Evolutionary conservation across 768 basidiomycete genomes (phyloP).

Genomic region (Kwoniella dendrophila): DNA sequence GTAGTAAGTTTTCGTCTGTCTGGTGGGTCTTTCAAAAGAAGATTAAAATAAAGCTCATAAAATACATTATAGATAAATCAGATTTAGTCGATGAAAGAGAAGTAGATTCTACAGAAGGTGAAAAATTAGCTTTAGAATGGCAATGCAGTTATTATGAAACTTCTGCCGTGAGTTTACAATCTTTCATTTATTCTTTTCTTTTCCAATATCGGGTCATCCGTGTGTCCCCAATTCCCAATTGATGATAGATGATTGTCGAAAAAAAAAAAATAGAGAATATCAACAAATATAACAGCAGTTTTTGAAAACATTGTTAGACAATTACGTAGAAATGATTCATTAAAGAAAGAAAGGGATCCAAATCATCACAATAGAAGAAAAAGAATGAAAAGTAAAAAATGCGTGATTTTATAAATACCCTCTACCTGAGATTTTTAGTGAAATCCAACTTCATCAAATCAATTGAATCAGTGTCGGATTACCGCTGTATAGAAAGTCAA

Average conservation of each 20-base stretch:
- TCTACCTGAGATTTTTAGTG: no score
- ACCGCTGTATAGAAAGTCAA: no score
- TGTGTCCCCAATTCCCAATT: no score
- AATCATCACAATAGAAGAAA: conserved; percentile 7
- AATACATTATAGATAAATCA: conserved; percentile 53
- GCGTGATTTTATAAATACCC: conserved; percentile 23
- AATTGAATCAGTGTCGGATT: no score
- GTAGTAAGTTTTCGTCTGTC: conserved; percentile 63
- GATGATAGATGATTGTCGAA: background rate
- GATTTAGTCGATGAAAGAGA: conserved; percentile 81
- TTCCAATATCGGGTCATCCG: background rate
- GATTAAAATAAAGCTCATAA: background rate
- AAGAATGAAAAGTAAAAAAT: conserved; percentile 17
- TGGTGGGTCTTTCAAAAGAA: background rate
- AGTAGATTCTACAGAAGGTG: conserved; percentile 60
- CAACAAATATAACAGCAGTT: conserved; percentile 8
- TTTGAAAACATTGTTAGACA: conserved; percentile 28
- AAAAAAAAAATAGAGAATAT: conserved; percentile 10
- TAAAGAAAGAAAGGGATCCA: conserved; percentile 1
- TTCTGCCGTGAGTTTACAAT: conserved; percentile 33
- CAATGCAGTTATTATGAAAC: conserved; percentile 36
- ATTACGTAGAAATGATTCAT: conserved; percentile 10
- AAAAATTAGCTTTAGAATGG: conserved; percentile 31
- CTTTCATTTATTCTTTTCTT: background rate
- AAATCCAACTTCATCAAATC: no score